Base-by-base conservation (phyloP, 2,329 filamentous ascomycete species). In the Penicillium sp. region DNA sequence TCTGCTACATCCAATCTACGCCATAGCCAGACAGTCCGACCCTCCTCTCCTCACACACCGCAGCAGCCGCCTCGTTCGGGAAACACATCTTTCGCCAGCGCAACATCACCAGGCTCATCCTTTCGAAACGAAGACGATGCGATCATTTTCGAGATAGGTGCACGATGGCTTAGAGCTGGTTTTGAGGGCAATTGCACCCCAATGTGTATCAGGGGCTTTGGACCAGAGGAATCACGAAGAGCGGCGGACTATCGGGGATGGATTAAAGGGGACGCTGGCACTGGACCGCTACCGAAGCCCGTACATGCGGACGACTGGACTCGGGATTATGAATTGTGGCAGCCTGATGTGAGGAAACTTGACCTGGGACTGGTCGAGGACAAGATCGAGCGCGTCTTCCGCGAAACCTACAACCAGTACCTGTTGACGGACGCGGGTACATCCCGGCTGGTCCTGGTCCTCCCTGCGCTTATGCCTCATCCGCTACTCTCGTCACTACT, bases 351-450 rank as follows among this genome's bases (percentile, higher is more conserved):
- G 53, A 81, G 86, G 46, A 78, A 84, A 8, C 68, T 89, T 10
- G 90, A 97, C 65, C 68, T 96, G 52, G 90, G 87, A 0, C 75
- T 97, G 40, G 83, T 97, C 1, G 85, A 88, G 56, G 93, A 97
- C 69, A 93, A 89, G 72, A 80, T 99, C 46, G 94, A 97, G 70
- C 82, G 91, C 46, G 84, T 87, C 6, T 73, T 97, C 63, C 82
- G 91, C 46, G 89, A 93, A 61, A 87, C 89, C 9, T 92, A 94
- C 68, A 88, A 87, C 56, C 92, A 88, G 80, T 91, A 82, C 67
- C 80, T 85, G 46, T 69, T 84, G 56, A 75, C 75, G 36, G 73
- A 76, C 59, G 69, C 89, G 18, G 88, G 90, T 33, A 84, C 89
- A 20, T 84, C 91, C 58, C 85, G 87, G 52, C 77, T 94, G 42